Percentiles rank a stretch among this genome's conserved stretches.
phyloP scores from a whole-genome alignment of 2,329 filamentous ascomycete genomes.

The Grosmannia serpens region DNA sequence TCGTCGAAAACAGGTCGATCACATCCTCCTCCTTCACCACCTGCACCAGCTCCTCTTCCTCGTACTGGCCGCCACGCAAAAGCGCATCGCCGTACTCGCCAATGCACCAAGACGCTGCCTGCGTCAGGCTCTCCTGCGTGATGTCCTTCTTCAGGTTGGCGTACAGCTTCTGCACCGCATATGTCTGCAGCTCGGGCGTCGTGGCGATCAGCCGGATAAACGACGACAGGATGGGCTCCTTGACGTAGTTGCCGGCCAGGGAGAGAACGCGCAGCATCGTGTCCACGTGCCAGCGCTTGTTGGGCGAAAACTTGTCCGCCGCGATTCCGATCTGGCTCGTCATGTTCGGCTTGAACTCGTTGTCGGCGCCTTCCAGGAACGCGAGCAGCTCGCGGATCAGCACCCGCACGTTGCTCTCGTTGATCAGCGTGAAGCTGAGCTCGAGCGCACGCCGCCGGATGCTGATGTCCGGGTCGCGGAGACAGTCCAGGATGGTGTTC shows the following conservation, averaged over 20 bases:
- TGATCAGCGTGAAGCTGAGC: slow-evolving; percentile 95
- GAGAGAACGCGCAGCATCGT: slow-evolving; percentile 93
- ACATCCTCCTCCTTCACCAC: slow-evolving; percentile 79
- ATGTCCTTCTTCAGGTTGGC: slow-evolving; percentile 87
- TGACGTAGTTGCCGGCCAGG: slow-evolving; percentile 90
- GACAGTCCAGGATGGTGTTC: slow-evolving; percentile 93
- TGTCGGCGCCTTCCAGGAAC: slow-evolving; percentile 93
- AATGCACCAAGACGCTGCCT: slow-evolving; percentile 94
- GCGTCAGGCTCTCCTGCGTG: slow-evolving; percentile 87
- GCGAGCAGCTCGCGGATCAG: slow-evolving; percentile 86
- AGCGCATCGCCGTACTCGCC: slow-evolving; percentile 91
- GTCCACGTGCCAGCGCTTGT: slow-evolving; percentile 97
- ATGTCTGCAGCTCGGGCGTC: slow-evolving; percentile 87
- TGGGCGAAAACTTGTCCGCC: slow-evolving; percentile 89
- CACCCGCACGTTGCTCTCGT: slow-evolving; percentile 89
- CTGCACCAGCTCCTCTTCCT: slow-evolving; percentile 79
- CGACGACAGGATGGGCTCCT: slow-evolving; percentile 93
- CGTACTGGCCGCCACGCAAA: slow-evolving; percentile 80
- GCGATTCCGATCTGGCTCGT: slow-evolving; percentile 96
- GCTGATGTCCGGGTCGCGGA: slow-evolving; percentile 95
- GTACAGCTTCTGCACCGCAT: slow-evolving; percentile 93
- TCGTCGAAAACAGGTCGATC: slow-evolving; percentile 82
- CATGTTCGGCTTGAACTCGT: slow-evolving; percentile 98
- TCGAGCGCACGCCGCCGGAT: slow-evolving; percentile 92
- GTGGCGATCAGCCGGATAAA: slow-evolving; percentile 94